A percentile compares a stretch with the other conserved stretches of the same genome.
Conservation (phyloP, 306 rosid species). For the Urtica urens region DNA sequence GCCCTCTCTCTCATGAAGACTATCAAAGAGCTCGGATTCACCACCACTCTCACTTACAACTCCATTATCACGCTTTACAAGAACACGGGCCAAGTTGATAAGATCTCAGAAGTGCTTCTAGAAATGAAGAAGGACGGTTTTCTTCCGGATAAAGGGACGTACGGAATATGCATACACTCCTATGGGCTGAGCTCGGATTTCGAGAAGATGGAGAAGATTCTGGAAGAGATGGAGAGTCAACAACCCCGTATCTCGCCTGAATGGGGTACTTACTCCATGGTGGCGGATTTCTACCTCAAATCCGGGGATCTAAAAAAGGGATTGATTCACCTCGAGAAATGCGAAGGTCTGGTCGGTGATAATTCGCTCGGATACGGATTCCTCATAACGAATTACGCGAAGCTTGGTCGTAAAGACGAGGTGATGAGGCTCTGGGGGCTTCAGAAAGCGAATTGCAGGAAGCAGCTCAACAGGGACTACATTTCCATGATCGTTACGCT, state of each 20-base stretch:
- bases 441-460: conserved; percentile 39
- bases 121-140: conserved; percentile 49
- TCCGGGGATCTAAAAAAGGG: conserved; percentile 46
- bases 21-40: conserved; percentile 57
- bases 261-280: conserved; percentile 46
- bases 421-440: conserved; percentile 56
- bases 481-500: conserved; percentile 48
- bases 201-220: conserved; percentile 38
- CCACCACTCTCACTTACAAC: conserved; percentile 36
- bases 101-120: conserved; percentile 38
- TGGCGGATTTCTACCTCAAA: conserved; percentile 46
- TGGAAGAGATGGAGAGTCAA: conserved; percentile 46
- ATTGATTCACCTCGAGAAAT: conserved; percentile 31
- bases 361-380: conserved; percentile 37
- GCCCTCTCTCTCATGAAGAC: conserved; percentile 50
- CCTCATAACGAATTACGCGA: conserved; percentile 44
- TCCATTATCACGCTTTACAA: conserved; percentile 52
- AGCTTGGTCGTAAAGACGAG: conserved; percentile 31
- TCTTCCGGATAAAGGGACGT: conserved; percentile 46
- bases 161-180: conserved; percentile 49
- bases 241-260: conserved; percentile 23
- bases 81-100: conserved; percentile 33
- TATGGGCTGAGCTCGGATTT: conserved; percentile 42
- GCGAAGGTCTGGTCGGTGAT: conserved; percentile 38
- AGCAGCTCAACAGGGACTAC: conserved; percentile 53